Evolutionary conservation across 2,329 filamentous ascomycete genomes (phyloP).

Genomic region (Aspergillus eucalypticola): DNA sequence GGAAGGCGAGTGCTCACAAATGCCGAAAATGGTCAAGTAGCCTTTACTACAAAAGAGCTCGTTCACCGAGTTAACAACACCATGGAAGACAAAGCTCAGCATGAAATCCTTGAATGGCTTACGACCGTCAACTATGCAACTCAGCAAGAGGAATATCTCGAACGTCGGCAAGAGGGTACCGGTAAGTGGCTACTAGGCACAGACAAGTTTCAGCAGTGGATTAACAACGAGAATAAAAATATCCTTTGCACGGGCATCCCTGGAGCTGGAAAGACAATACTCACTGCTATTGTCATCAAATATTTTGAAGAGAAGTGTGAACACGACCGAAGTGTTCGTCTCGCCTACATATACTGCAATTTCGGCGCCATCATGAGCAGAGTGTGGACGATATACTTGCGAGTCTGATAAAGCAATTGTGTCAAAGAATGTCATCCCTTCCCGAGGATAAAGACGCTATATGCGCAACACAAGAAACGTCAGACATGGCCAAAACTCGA

Average conservation of each 20-base stretch:
- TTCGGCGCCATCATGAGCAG: constrained; percentile 42
- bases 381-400: constrained; percentile 32
- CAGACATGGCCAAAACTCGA: constrained; percentile 26
- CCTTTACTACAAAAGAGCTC: neutral
- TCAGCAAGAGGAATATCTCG: constrained; percentile 20
- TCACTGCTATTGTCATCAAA: constrained; percentile 14
- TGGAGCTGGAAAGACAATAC: constrained; percentile 24
- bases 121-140: constrained; percentile 8
- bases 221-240: neutral
- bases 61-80: neutral
- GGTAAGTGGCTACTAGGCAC: constrained; percentile 26
- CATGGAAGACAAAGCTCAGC: neutral
- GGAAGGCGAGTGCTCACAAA: neutral
- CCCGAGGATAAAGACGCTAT: constrained; percentile 28
- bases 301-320: neutral
- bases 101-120: constrained; percentile 17
- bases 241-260: constrained; percentile 23
- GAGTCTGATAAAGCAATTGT: constrained; percentile 44
- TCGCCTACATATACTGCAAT: constrained; percentile 55
- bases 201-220: constrained; percentile 18
- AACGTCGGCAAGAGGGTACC: constrained; percentile 15
- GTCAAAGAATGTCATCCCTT: constrained; percentile 22
- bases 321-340: constrained; percentile 24
- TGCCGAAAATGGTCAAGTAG: neutral
- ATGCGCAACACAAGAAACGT: constrained; percentile 17